Base-by-base conservation (phyloP, 768 basidiomycete species). In the Lactarius hengduanensis region DNA sequence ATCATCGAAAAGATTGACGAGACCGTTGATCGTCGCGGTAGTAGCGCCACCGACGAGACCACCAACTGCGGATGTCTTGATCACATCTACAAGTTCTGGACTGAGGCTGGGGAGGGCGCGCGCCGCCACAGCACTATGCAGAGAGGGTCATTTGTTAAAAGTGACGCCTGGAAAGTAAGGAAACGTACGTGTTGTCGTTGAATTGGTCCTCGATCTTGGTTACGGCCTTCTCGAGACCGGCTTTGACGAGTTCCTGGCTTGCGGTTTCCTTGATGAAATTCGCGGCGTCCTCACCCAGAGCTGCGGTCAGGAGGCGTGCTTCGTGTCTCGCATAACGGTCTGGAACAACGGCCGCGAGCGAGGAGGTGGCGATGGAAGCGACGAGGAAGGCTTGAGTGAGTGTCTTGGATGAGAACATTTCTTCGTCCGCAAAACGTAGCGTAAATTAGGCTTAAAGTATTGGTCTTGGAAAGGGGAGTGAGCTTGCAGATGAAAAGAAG, bases 361-460 rank as follows among this genome's bases (percentile, higher is more conserved):
- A n/a, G 13, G 13, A 55, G 13, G 18, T 59, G 50, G 41, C 34
- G 28, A 59, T 3, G 26, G 57, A 43, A 55, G 50, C 18, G 57
- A 58, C 38, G 55, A 67, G n/a, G 18, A 63, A 0, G n/a, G 28
- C 40, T 20, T 34, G 65, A 8, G 50, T 32, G 15, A 59, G 0
- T 20, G 40, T 55, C 40, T 41, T 10, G 43, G 2, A 9, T 10
- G 26, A n/a, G 20, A 30, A 57, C 66, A 67, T 67, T 53, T 54
- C 22, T n/a, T 59, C 38, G 38, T 10, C 7, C 4, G 28, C 11
- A 7, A n/a, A 47, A 58, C 16, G 30, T 34, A 30, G 26, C 4
- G 57, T 40, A 18, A 38, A 32, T 28, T 28, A 61, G 8, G 8
- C 7, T 26, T 11, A 59, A 28, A 32, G 38, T 40, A 28, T 53